Evolutionary conservation across 2,329 filamentous ascomycete genomes (phyloP).

Genomic region (Paraphaeosphaeria minitans): DNA sequence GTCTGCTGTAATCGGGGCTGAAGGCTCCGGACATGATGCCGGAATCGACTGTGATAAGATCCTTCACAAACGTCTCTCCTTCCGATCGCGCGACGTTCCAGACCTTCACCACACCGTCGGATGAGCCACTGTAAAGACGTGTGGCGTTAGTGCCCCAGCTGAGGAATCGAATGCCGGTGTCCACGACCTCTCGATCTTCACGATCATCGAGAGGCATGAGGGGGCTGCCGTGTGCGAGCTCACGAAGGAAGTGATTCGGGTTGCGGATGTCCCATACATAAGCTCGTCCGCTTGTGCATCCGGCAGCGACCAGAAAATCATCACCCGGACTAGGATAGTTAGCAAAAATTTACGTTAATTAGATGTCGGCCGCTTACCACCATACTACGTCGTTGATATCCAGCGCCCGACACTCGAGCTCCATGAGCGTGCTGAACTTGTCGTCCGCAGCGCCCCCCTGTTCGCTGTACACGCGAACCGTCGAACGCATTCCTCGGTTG

Average conservation of each 20-base stretch:
- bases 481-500: constrained; percentile 52
- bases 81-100: constrained; percentile 63
- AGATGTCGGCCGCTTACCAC: constrained; percentile 39
- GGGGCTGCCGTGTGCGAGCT: constrained; percentile 57
- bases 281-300: constrained; percentile 63
- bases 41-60: constrained; percentile 55
- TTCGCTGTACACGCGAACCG: constrained; percentile 60
- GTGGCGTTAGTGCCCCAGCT: constrained; percentile 60
- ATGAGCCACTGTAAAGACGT: constrained; percentile 64
- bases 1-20: constrained; percentile 59
- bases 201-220: constrained; percentile 55
- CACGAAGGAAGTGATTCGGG: constrained; percentile 53
- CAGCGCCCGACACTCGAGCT: constrained; percentile 61
- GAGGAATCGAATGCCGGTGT: constrained; percentile 63
- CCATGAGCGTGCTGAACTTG: constrained; percentile 41
- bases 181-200: constrained; percentile 54
- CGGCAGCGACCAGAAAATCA: constrained; percentile 60
- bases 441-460: constrained; percentile 33
- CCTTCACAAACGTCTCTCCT: constrained; percentile 58
- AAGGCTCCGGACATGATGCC: constrained; percentile 65
- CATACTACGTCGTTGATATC: constrained; percentile 67
- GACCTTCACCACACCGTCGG: constrained; percentile 63
- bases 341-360: neutral
- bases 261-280: constrained; percentile 66
- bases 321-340: constrained; percentile 48